Percentiles rank a stretch among this genome's conserved stretches.
phyloP scores from a whole-genome alignment of 2,329 filamentous ascomycete genomes.

The Pyricularia grisea region DNA sequence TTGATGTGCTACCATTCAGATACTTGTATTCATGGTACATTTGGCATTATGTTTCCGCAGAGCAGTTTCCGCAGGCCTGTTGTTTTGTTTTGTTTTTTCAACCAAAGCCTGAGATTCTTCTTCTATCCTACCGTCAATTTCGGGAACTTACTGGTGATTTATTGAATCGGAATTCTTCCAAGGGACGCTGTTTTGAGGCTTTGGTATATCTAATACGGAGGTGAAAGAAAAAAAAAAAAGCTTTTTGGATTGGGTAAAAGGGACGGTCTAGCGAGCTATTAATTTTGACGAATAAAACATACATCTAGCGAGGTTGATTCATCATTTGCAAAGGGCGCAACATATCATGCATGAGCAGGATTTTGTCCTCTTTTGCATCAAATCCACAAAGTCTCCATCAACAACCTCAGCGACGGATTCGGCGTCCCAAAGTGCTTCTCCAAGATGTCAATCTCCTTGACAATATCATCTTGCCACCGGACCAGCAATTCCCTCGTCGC shows the following conservation, averaged over 20 bases:
- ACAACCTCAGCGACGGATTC: not conserved
- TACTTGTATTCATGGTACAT: not conserved
- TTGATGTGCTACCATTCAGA: not conserved
- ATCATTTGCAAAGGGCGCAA: not conserved
- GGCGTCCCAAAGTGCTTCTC: not conserved
- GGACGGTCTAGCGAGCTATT: not conserved
- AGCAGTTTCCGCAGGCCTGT: not conserved
- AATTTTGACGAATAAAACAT: not conserved
- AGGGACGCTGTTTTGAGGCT: not conserved
- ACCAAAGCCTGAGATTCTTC: not conserved
- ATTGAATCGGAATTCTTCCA: not conserved
- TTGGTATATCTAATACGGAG: not conserved
- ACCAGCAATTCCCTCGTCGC: not conserved
- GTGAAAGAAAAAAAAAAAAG: too few species aligned
- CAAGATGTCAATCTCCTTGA: not conserved
- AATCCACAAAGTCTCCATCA: not conserved
- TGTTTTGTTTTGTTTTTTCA: not conserved
- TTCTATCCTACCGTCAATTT: not conserved
- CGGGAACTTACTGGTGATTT: not conserved
- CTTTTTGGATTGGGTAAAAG: not conserved
- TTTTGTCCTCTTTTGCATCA: too few species aligned
- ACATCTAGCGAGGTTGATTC: not conserved
- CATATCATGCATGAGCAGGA: not conserved
- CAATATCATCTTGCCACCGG: not conserved
- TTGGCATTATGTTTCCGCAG: not conserved